Evolutionary conservation across 257 asterid species (phyloP).

Genomic region (Ehretia macrophylla): DNA sequence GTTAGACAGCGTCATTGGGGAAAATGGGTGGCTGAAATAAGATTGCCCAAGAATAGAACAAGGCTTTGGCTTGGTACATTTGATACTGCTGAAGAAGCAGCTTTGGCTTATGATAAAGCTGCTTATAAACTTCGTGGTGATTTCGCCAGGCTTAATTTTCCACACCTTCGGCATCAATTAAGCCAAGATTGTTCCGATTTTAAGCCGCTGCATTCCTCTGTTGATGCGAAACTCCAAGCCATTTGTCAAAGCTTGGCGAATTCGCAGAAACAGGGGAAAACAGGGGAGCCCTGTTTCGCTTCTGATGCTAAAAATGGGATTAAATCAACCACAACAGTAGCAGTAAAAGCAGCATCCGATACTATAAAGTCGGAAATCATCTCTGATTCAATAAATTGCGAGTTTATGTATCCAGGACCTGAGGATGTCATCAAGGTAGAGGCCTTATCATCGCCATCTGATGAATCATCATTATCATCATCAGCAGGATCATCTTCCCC

Average conservation of each 20-base stretch:
- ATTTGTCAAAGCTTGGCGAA: conserved; percentile 56
- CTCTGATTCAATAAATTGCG: conserved; percentile 18
- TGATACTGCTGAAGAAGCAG: conserved; percentile 87
- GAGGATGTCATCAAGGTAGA: conserved; percentile 49
- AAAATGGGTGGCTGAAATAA: conserved; percentile 92
- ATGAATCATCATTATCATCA: no score
- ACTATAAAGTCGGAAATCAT: conserved; percentile 13
- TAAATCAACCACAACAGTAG: neutral
- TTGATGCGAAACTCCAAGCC: conserved; percentile 77
- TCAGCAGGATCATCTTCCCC: conserved; percentile 39
- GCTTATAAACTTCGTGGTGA: conserved; percentile 89
- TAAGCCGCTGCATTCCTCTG: conserved; percentile 68
- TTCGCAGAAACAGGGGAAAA: conserved; percentile 40
- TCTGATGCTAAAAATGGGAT: no score
- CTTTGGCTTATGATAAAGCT: conserved; percentile 79
- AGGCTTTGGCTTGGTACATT: conserved; percentile 97
- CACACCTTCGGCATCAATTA: conserved; percentile 59
- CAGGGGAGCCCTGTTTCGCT: neutral
- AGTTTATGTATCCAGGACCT: neutral
- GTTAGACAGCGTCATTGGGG: conserved; percentile 96
- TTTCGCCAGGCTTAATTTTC: conserved; percentile 74
- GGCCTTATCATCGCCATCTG: conserved; percentile 22
- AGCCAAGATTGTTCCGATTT: conserved; percentile 35
- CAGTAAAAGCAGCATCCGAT: neutral
- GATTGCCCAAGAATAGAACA: conserved; percentile 82